Conservation (phyloP, 257 asterid genomes). For the Solanum lycopersicoides region DNA sequence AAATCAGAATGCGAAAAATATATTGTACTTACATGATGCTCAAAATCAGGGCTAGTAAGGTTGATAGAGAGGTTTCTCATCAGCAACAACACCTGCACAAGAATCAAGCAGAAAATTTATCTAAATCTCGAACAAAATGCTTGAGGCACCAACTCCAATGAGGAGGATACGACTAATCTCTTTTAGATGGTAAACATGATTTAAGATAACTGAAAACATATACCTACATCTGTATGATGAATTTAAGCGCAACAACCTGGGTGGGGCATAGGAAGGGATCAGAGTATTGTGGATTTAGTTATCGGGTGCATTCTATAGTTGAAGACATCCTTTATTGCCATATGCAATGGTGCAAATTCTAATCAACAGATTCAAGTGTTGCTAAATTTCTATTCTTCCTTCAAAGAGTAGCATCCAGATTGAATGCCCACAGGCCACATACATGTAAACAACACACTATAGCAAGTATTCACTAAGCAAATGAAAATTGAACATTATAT, state of each 20-base stretch:
- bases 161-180: background rate
- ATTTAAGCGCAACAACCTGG: background rate
- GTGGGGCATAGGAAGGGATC: background rate
- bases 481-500: background rate
- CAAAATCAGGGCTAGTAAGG: conserved; percentile 76
- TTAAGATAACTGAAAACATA: background rate
- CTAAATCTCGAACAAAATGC: background rate
- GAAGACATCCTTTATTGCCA: background rate
- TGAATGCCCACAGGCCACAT: background rate
- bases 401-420: background rate
- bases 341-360: background rate
- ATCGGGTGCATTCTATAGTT: background rate
- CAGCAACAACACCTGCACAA: conserved; percentile 59
- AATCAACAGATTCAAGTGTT: background rate
- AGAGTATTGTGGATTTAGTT: background rate
- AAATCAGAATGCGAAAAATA: background rate
- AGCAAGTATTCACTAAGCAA: background rate
- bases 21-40: conserved; percentile 69
- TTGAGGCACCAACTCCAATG: background rate
- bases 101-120: background rate
- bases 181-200: background rate
- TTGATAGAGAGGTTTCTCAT: conserved; percentile 89
- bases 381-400: background rate
- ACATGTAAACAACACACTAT: background rate
- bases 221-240: background rate